Conservation (phyloP, 495 filamentous ascomycete species). For the Paragyromitra xinjiangensis region DNA sequence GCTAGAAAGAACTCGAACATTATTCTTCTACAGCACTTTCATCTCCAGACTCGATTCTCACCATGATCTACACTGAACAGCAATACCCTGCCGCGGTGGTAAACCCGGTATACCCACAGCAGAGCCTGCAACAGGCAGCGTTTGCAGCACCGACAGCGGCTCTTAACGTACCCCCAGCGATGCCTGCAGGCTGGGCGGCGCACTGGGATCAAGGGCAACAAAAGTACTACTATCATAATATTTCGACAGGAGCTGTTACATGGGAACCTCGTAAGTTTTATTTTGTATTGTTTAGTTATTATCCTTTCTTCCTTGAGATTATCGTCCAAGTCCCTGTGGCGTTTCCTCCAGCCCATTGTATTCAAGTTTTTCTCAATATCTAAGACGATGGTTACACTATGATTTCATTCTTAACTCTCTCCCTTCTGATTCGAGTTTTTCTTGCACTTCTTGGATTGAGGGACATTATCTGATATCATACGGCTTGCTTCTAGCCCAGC, state of each 20-base stretch:
- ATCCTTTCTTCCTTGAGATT: neutral
- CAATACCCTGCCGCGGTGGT: slow-evolving; percentile 34
- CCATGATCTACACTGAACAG: slow-evolving; percentile 38
- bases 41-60: neutral
- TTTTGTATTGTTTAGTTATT: neutral
- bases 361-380: neutral
- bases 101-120: slow-evolving; percentile 34
- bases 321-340: neutral
- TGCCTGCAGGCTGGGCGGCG: slow-evolving; percentile 42
- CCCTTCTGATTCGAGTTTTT: neutral
- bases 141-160: slow-evolving; percentile 13
- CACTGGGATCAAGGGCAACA: slow-evolving; percentile 52
- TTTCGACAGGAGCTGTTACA: slow-evolving; percentile 35
- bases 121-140: slow-evolving; percentile 20
- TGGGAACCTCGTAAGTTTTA: slow-evolving; percentile 50
- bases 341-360: neutral
- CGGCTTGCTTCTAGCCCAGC: slow-evolving; percentile 30
- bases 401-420: neutral
- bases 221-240: slow-evolving; percentile 52
- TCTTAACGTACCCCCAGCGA: slow-evolving; percentile 21
- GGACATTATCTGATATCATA: slow-evolving; percentile 38
- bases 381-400: neutral
- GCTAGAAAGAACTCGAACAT: neutral
- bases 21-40: neutral
- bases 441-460: neutral